Evolutionary conservation across 495 filamentous ascomycete genomes (phyloP), one percentile per base, ranked within the genome.

Genomic region (Lichina pygmaea): DNA sequence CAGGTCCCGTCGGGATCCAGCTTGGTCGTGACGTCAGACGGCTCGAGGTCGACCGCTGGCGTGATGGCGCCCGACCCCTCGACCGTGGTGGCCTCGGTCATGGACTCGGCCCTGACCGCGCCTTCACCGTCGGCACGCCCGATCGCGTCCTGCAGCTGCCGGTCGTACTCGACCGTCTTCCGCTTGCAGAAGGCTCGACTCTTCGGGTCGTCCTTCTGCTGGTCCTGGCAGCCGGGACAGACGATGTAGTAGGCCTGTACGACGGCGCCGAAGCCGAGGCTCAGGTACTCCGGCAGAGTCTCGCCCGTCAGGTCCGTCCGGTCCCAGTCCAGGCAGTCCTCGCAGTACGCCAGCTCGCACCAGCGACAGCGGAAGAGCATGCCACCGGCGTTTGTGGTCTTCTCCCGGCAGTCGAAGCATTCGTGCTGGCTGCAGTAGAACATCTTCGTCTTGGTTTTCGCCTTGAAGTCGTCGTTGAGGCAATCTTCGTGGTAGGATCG

Each of bases 251-350:
- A 72, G 0, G 66, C 67, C 41, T 66, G 60, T 0, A 43, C 46
- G 11, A 55, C 57, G 0, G 56, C 54, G 0, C 54, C 55, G 44
- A 69, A 70, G 0, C 59, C 61, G 0, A 73, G 56, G 13, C 62
- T 51, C 43, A 73, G 62, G 47, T 61, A 69, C 51, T 72, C 69
- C 6, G 57, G 51, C 9, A 69, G 52, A 36, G 52, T 66, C 7
- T 68, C 66, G 5, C 67, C 71, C 4, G 77, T 47, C 0, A 75
- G 62, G 9, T 57, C 52, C 1, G 66, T 64, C 17, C 55, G 60
- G 6, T 67, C 60, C 55, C 65, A 75, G 36, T 77, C 63, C 0
- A 78, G 49, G 50, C 75, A 78, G 34, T 74, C 64, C 43, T 78
- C 75, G 48, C 75, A 79, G 48, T 58, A 77, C 2, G 65, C 72